These are phyloP conservation scores for Verticillium nubilum DNA, from an alignment of 2,329 filamentous ascomycete species.

Conservation along the genomic window DNA sequence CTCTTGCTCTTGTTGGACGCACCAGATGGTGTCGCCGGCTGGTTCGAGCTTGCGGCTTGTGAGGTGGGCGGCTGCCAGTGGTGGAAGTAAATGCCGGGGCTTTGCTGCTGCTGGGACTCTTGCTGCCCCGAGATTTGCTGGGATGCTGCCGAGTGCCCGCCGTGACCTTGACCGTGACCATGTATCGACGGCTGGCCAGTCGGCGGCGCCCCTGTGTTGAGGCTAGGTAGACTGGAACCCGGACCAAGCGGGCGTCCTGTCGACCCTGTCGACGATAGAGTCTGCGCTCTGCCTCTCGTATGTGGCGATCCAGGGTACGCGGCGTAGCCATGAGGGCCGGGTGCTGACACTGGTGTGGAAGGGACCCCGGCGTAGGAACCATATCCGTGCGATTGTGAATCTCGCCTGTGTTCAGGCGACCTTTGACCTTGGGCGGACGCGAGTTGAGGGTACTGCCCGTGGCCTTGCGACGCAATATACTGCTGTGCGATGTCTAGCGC, in stretches of 20 bases:
- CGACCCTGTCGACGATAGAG: constrained; percentile 32
- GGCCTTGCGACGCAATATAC: constrained; percentile 47
- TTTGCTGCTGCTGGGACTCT: constrained; percentile 59
- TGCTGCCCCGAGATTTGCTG: constrained; percentile 52
- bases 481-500: constrained; percentile 66
- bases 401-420: constrained; percentile 51
- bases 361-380: constrained; percentile 37
- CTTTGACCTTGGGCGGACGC: constrained; percentile 42
- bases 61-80: constrained; percentile 82
- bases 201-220: constrained; percentile 39
- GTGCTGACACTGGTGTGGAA: constrained; percentile 35
- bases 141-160: constrained; percentile 44
- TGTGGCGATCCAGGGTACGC: constrained; percentile 42
- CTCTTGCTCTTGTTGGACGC: constrained; percentile 52
- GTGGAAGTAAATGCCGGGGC: constrained; percentile 81
- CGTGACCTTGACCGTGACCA: constrained; percentile 36
- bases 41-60: constrained; percentile 55
- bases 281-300: constrained; percentile 43
- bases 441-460: constrained; percentile 44
- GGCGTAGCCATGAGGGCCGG: constrained; percentile 33
- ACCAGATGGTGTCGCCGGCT: constrained; percentile 70
- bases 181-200: constrained; percentile 26
- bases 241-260: constrained; percentile 30
- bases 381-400: constrained; percentile 39
- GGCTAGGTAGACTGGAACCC: constrained; percentile 33